These are phyloP conservation scores for Saitoella complicata DNA, from an alignment of 805 yeast genomes.

Conservation along the genomic window DNA sequence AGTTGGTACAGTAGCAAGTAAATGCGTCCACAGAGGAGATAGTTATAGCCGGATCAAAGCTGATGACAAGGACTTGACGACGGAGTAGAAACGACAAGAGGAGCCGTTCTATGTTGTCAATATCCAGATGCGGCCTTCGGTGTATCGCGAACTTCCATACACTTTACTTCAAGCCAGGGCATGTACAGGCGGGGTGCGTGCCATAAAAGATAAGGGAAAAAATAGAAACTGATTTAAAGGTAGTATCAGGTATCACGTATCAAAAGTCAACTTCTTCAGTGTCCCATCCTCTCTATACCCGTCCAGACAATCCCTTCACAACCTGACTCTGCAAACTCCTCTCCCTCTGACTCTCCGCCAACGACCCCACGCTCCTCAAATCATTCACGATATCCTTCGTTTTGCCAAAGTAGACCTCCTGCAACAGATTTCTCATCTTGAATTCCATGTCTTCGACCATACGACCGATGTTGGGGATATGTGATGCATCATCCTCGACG, in stretches of 20 bases:
- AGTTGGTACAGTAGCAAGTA: neutral
- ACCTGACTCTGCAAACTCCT: slow-evolving; percentile 26
- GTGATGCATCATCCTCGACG: slow-evolving; percentile 40
- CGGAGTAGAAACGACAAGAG: too few species aligned
- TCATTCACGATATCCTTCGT: slow-evolving; percentile 75
- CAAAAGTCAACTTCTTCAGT: slow-evolving; percentile 1
- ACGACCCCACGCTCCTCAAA: slow-evolving; percentile 30
- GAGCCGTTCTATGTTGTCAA: too few species aligned
- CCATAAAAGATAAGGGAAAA: neutral
- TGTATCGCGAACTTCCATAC: neutral
- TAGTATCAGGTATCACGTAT: slow-evolving; percentile 1
- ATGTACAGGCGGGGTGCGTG: neutral
- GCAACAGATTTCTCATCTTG: slow-evolving; percentile 69
- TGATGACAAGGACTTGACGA: neutral
- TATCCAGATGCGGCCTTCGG: too few species aligned
- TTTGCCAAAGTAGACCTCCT: slow-evolving; percentile 90
- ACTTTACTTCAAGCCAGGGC: neutral
- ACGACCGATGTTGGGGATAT: slow-evolving; percentile 71
- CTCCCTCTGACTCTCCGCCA: slow-evolving; percentile 26
- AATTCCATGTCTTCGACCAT: slow-evolving; percentile 78
- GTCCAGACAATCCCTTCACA: slow-evolving; percentile 22
- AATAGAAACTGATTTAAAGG: neutral
- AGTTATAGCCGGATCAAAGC: slow-evolving; percentile 1
- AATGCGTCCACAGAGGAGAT: neutral
- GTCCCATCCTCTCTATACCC: too few species aligned